Evolutionary conservation across 768 basidiomycete species (phyloP).

Genomic region (Rhodocollybia butyracea): DNA sequence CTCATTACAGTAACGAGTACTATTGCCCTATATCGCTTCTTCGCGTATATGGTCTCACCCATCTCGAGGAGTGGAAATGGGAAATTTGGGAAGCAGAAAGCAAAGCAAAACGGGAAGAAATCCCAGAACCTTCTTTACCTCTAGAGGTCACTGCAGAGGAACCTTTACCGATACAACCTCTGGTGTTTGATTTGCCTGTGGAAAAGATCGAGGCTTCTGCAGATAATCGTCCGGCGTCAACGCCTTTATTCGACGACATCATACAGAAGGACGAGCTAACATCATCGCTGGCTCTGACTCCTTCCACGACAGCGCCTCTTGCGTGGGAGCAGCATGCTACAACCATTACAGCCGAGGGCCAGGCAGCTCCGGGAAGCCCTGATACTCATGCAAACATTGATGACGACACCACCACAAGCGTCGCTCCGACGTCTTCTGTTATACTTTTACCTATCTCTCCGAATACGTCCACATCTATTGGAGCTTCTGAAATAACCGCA

Average conservation of each 20-base stretch:
- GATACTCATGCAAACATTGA: neutral
- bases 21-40: conserved; percentile 94
- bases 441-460: neutral
- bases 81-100: conserved; percentile 79
- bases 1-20: conserved; percentile 92
- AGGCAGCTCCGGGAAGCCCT: neutral
- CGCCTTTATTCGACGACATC: neutral
- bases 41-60: conserved; percentile 92
- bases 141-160: neutral
- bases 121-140: conserved; percentile 22
- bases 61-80: conserved; percentile 96
- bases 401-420: neutral
- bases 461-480: neutral
- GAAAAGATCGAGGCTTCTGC: neutral
- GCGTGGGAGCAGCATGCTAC: conserved; percentile 3
- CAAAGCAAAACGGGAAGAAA: conserved; percentile 38
- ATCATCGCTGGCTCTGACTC: neutral
- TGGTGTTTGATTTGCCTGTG: neutral
- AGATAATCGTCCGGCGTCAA: neutral
- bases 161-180: neutral
- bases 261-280: neutral
- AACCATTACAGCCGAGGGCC: neutral
- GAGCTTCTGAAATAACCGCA: neutral
- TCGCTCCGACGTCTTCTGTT: neutral
- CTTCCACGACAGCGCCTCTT: neutral